phyloP scores from a whole-genome alignment of 1,284 basidiomycete species.

The Exsudoporus floridanus region DNA sequence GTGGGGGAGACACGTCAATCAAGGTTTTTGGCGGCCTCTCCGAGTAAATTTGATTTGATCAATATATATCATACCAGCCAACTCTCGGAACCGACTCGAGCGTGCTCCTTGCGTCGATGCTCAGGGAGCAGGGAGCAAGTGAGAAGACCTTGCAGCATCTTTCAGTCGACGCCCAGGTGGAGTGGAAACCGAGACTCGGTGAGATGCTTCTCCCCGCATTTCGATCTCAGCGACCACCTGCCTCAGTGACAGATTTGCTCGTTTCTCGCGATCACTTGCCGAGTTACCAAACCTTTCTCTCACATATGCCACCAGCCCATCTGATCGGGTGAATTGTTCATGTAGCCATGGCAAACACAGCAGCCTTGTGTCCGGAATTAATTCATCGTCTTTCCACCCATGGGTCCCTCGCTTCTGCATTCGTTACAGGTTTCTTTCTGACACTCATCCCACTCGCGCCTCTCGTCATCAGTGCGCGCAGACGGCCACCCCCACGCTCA shows the following conservation, averaged over 20 bases:
- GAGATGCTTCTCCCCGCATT: neutral
- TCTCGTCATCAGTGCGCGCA: conserved; percentile 10
- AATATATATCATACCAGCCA: too few species aligned
- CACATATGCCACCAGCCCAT: conserved; percentile 5
- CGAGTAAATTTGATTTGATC: neutral
- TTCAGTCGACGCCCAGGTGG: neutral
- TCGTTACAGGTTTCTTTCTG: conserved; percentile 1
- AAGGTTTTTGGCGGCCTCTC: too few species aligned
- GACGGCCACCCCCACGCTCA: conserved; percentile 21
- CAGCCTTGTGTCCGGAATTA: conserved; percentile 12
- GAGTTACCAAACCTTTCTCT: conserved; percentile 1
- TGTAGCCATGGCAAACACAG: conserved; percentile 26
- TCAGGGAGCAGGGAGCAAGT: neutral
- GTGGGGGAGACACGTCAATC: too few species aligned
- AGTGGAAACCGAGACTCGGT: neutral
- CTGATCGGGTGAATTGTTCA: neutral
- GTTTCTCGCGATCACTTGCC: conserved; percentile 2
- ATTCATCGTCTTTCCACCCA: conserved; percentile 9
- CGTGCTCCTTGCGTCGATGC: neutral
- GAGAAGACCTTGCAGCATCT: neutral
- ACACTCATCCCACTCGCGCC: neutral
- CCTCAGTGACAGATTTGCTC: neutral
- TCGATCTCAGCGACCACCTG: neutral
- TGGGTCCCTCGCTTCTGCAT: conserved; percentile 9
- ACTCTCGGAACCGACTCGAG: too few species aligned